These are phyloP conservation scores for Salix dunnii DNA, from an alignment of 345 rosid genomes.

Conservation along the genomic window DNA sequence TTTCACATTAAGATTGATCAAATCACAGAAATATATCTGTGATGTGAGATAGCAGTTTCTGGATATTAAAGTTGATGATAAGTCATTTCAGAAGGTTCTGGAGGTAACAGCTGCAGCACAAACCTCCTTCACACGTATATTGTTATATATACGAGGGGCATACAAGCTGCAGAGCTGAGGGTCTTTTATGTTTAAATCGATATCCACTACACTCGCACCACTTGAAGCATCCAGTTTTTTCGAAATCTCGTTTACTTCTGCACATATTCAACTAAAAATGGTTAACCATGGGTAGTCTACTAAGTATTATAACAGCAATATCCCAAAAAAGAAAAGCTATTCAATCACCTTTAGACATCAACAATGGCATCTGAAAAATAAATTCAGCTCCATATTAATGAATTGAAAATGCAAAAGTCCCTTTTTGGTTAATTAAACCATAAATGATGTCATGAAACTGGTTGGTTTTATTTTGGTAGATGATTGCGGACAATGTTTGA, in stretches of 20 bases:
- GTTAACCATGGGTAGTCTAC: not conserved
- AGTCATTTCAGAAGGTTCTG: not conserved
- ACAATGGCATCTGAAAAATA: slow-evolving; percentile 5
- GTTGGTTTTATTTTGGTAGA: not conserved
- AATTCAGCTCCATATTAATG: not conserved
- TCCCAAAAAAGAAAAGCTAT: not conserved
- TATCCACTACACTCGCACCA: slow-evolving; percentile 48
- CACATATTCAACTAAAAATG: slow-evolving; percentile 30
- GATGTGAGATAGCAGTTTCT: slow-evolving; percentile 5
- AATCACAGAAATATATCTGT: slow-evolving; percentile 5
- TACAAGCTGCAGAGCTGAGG: slow-evolving; percentile 71
- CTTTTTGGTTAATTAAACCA: not conserved
- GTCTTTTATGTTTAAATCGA: slow-evolving; percentile 65
- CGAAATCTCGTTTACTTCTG: slow-evolving; percentile 44
- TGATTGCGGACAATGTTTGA: not conserved
- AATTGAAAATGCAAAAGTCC: not conserved
- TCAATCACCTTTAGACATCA: not conserved
- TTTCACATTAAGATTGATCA: not conserved
- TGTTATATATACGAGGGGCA: slow-evolving; percentile 66
- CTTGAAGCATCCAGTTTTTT: slow-evolving; percentile 26
- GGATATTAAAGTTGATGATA: not conserved
- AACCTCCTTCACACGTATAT: slow-evolving; percentile 71
- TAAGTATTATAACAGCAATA: slow-evolving; percentile 10
- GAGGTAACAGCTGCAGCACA: slow-evolving; percentile 18
- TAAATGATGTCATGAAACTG: not conserved